Evolutionary conservation across 108 stramenopile genomes (phyloP), one percentile per base, ranked within the genome.

Genomic region (Nitzschia putrida): DNA sequence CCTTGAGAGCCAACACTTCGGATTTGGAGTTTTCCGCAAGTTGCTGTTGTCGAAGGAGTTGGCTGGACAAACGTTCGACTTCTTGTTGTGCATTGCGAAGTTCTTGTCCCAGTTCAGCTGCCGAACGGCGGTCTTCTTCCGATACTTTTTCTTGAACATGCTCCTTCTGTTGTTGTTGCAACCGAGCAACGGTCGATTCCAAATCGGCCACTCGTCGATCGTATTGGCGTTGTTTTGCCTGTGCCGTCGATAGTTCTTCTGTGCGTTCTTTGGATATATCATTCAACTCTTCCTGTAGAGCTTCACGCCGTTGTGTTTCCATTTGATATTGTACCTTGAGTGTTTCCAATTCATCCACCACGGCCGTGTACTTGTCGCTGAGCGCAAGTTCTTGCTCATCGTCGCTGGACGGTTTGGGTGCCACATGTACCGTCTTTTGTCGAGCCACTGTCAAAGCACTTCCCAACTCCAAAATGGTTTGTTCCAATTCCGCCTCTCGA

Each of bases 401-500:
- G 6, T 72, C 47, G 8, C 10, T 25, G 7, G 53, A 13, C 23
- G 26, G 18, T 2, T 21, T 23, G 29, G 7, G 21, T 45, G 37
- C 12, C 14, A 5, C 47, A 26, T 59, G 41, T 51, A 23, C 64
- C 38, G 71, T 78, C 59, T 68, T 80, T 71, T 25, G 81, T 45
- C 61, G 77, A 11, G 88, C 80, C 16, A 71, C 77, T 10, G 87
- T 84, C 24, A 91, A 70, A 8, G 90, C 93, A 11, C 88, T 85
- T 20, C 85, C 85, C 57, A 90, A 77, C 53, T 90, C 87, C 24
- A 85, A 79, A 24, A 94, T 84, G 11, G 83, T 91, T 59, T 85
- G 86, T 61, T 94, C 93, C 65, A 94, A 64, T 73, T 91, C 90
- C 10, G 83, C 76, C 67, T 94, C 90, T 68, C 93, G 69, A 53